These are phyloP conservation scores for Colletotrichum endophyticum DNA, from an alignment of 2,329 filamentous ascomycete species.

Conservation along the genomic window DNA sequence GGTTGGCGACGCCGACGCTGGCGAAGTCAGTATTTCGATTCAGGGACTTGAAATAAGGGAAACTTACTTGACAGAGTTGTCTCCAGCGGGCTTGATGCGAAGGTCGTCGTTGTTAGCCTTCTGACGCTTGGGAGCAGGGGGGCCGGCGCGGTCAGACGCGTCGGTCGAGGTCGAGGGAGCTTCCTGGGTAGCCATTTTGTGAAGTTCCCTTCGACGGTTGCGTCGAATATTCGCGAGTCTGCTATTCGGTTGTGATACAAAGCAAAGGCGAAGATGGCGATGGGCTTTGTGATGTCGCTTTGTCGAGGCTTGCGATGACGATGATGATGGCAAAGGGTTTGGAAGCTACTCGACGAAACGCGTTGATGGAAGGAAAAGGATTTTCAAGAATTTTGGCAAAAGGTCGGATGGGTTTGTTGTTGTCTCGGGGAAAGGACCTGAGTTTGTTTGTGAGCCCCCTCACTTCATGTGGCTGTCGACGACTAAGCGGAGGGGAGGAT, in stretches of 20 bases:
- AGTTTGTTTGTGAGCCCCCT: not conserved
- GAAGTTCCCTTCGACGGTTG: not conserved
- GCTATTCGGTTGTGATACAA: not conserved
- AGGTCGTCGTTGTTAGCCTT: not conserved
- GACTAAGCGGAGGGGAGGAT: not conserved
- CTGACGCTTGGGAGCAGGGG: not conserved
- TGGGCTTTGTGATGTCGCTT: not conserved
- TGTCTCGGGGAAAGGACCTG: not conserved
- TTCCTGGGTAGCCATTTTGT: not conserved
- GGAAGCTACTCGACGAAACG: not conserved
- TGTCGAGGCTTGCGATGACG: not conserved
- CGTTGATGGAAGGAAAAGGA: not conserved
- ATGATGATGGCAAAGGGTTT: not conserved
- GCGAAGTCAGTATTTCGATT: not conserved
- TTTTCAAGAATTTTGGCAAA: not conserved
- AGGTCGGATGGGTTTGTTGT: not conserved
- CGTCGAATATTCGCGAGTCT: not conserved
- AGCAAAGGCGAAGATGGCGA: not conserved
- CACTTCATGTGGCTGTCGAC: not conserved
- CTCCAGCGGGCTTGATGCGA: not conserved
- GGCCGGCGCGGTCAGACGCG: not conserved
- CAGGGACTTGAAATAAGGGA: rapidly evolving
- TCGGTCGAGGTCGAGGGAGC: not conserved
- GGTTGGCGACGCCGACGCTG: not conserved
- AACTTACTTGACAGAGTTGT: not conserved